Evolutionary conservation across 2,329 filamentous ascomycete genomes (phyloP).

Genomic region (Dichotomopilus funicola): DNA sequence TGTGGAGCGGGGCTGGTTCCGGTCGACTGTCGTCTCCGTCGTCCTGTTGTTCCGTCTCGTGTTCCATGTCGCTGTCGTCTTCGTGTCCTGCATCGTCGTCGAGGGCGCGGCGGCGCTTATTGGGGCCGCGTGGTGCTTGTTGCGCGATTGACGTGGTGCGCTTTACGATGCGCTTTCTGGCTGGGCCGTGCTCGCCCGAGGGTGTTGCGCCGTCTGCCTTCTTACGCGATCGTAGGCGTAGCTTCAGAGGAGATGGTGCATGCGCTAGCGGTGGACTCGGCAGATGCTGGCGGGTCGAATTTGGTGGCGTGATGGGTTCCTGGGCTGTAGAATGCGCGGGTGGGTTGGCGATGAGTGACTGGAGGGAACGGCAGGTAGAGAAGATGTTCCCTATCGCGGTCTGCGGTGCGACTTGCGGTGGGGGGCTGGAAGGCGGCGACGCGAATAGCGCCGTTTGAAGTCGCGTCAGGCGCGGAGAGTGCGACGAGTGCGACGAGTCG

Average conservation of each 20-base stretch:
- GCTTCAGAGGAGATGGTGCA: conserved; percentile 42
- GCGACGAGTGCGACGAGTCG: conserved; percentile 40
- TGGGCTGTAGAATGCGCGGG: conserved; percentile 24
- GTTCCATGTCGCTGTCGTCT: conserved; percentile 20
- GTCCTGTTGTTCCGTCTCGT: conserved; percentile 23
- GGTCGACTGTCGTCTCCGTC: conserved; percentile 12
- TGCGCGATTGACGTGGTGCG: conserved; percentile 30
- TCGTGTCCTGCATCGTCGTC: conserved; percentile 42
- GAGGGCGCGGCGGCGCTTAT: conserved; percentile 46
- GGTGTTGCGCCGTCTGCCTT: conserved; percentile 17
- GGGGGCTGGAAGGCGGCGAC: conserved; percentile 54
- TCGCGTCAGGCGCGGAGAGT: conserved; percentile 36
- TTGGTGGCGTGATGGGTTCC: conserved; percentile 38
- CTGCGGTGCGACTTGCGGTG: conserved; percentile 37
- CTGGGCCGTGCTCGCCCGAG: conserved; percentile 27
- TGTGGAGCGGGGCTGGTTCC: conserved; percentile 33
- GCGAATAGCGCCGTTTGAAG: conserved; percentile 46
- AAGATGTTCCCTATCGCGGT: conserved; percentile 49
- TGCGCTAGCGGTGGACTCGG: conserved; percentile 51
- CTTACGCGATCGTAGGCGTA: conserved; percentile 48
- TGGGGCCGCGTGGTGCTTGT: conserved; percentile 34
- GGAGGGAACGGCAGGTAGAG: conserved; percentile 54
- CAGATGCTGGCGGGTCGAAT: conserved; percentile 34
- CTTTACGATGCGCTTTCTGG: conserved; percentile 46
- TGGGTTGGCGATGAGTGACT: conserved; percentile 48